Percentiles rank a stretch among this genome's conserved stretches.
These are phyloP conservation scores for Annona squamosa DNA, from an alignment of 164 flowering plant species.

Conservation along the genomic window DNA sequence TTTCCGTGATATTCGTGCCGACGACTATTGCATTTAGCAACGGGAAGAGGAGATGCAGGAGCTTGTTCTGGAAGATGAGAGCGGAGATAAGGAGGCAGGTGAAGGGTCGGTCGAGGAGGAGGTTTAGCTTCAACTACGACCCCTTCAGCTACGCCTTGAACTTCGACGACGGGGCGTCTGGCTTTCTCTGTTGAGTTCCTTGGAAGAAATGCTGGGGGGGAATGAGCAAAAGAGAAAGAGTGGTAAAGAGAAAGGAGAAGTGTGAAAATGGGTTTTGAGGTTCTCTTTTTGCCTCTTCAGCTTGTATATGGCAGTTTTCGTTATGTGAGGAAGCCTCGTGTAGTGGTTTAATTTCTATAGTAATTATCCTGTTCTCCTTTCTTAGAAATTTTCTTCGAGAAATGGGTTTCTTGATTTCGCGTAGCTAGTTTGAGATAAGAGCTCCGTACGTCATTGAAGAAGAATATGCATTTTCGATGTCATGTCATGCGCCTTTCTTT, in stretches of 20 bases:
- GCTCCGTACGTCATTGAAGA: too few species aligned
- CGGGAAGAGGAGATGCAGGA: constrained; percentile 30
- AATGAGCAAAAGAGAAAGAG: background rate
- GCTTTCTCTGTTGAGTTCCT: background rate
- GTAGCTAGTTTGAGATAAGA: background rate
- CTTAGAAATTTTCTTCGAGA: background rate
- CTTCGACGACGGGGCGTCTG: constrained; percentile 55
- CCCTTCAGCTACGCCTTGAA: constrained; percentile 80
- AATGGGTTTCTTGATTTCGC: background rate
- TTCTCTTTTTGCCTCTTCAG: background rate
- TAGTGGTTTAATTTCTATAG: background rate
- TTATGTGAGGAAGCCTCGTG: background rate
- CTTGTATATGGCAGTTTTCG: background rate
- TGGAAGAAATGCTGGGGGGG: background rate
- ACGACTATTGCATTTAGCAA: background rate
- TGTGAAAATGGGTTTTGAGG: background rate
- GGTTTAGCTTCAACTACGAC: constrained; percentile 59
- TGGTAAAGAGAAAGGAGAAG: background rate
- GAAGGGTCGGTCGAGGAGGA: constrained; percentile 28
- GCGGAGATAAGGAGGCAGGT: constrained; percentile 48
- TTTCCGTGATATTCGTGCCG: background rate
- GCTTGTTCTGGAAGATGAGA: constrained; percentile 49
- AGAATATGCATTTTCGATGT: too few species aligned
- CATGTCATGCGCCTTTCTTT: too few species aligned
- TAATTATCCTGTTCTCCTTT: background rate